These are phyloP conservation scores for Lumnitzera racemosa DNA, from an alignment of 345 rosid species.

Conservation along the genomic window DNA sequence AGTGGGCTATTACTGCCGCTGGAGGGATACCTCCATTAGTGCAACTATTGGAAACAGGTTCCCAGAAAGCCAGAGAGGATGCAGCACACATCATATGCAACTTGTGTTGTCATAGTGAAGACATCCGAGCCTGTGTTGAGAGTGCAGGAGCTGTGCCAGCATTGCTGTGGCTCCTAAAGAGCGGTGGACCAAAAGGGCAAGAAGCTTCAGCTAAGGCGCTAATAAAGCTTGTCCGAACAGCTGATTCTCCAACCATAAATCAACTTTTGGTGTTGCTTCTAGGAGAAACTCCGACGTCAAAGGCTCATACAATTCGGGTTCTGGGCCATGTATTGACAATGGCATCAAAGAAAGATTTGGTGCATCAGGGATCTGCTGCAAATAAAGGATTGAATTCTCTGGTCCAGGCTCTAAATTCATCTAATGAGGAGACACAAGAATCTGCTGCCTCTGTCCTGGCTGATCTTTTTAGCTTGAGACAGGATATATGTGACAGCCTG, in stretches of 20 bases:
- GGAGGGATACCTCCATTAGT: constrained; percentile 97
- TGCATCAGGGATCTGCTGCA: constrained; percentile 63
- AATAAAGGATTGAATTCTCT: constrained; percentile 70
- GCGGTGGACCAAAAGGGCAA: constrained; percentile 63
- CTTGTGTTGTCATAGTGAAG: constrained; percentile 82
- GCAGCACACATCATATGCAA: constrained; percentile 72
- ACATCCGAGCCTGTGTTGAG: constrained; percentile 81
- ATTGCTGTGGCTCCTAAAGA: constrained; percentile 68
- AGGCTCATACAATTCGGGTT: constrained; percentile 55
- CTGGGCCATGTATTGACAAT: constrained; percentile 74
- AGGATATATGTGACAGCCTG: constrained; percentile 72
- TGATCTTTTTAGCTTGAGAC: constrained; percentile 62
- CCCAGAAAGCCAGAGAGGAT: constrained; percentile 75
- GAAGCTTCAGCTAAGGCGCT: constrained; percentile 71
- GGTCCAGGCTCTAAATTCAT: constrained; percentile 57
- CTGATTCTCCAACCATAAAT: constrained; percentile 81
- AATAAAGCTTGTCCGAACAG: constrained; percentile 46
- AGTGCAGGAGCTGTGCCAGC: constrained; percentile 85
- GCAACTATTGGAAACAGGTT: constrained; percentile 73
- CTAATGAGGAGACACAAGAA: constrained; percentile 73
- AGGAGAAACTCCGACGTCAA: constrained; percentile 53
- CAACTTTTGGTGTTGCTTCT: constrained; percentile 64
- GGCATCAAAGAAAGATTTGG: constrained; percentile 55
- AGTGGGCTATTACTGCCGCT: constrained; percentile 95
- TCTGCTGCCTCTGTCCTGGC: constrained; percentile 81